Percentiles rank a stretch among this genome's conserved stretches.
Conservation (phyloP, 2,329 filamentous ascomycete genomes). For the Phaeosphaeria sp. region DNA sequence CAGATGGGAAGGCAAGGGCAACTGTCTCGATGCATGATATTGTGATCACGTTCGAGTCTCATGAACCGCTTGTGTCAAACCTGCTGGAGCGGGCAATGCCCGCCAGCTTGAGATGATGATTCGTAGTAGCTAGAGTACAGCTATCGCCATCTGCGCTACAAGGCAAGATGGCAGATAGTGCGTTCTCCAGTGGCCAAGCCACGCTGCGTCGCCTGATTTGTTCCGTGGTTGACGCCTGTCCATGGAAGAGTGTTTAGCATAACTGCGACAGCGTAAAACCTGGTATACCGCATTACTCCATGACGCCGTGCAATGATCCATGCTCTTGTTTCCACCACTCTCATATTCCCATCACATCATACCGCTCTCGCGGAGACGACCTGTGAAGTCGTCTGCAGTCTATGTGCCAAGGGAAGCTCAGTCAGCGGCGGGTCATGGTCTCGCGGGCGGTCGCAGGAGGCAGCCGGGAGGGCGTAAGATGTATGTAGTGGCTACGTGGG, state of each 20-base stretch:
- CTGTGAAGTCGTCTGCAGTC: conserved; percentile 41
- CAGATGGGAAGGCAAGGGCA: conserved; percentile 32
- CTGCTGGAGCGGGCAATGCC: conserved; percentile 32
- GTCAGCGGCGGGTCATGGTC: conserved; percentile 25
- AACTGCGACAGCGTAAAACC: conserved; percentile 19
- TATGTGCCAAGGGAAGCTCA: conserved; percentile 37
- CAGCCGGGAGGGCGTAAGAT: conserved; percentile 11
- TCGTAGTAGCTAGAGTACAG: conserved; percentile 46
- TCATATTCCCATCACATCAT: conserved; percentile 30
- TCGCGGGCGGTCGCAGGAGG: conserved; percentile 20
- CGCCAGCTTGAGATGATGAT: conserved; percentile 30
- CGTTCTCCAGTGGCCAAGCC: conserved; percentile 39
- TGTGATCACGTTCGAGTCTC: conserved; percentile 47
- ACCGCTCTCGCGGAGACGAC: conserved; percentile 39
- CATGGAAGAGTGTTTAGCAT: conserved; percentile 32
- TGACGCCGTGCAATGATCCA: conserved; percentile 32
- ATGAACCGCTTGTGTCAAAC: conserved; percentile 42
- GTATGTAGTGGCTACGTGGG: conserved; percentile 17
- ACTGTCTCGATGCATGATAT: conserved; percentile 49
- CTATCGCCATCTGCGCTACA: conserved; percentile 46
- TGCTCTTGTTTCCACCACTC: conserved; percentile 2
- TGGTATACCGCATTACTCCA: conserved; percentile 35
- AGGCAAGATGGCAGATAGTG: conserved; percentile 46
- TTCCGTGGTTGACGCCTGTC: conserved; percentile 20
- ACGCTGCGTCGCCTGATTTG: conserved; percentile 17